phyloP scores from a whole-genome alignment of 768 basidiomycete genomes.

The Suillus hirtellus region DNA sequence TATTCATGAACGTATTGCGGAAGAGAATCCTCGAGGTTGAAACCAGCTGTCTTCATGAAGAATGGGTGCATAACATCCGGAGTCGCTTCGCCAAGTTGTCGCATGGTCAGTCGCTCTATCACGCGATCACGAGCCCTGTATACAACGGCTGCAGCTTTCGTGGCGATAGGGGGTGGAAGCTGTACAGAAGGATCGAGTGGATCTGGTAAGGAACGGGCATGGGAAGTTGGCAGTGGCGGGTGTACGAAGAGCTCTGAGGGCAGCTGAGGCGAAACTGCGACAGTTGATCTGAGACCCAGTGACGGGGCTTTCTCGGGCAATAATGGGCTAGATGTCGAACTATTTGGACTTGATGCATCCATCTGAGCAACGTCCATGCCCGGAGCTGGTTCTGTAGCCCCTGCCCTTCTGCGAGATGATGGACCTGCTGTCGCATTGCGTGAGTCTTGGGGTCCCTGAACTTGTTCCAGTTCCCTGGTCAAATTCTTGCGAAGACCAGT shows the following conservation, averaged over 20 bases:
- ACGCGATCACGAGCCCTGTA: conserved; percentile 61
- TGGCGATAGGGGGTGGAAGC: conserved; percentile 3
- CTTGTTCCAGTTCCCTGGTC: conserved; percentile 76
- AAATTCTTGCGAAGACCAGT: conserved; percentile 75
- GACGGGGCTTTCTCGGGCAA: not conserved
- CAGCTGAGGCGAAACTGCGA: not conserved
- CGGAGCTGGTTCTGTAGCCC: conserved; percentile 18
- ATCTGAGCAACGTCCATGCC: not conserved
- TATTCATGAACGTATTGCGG: conserved; percentile 88
- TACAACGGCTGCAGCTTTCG: conserved; percentile 33
- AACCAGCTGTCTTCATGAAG: conserved; percentile 83
- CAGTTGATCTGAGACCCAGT: not conserved
- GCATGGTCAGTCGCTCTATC: conserved; percentile 81
- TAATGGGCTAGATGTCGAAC: not conserved
- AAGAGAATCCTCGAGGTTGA: conserved; percentile 81
- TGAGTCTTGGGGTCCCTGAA: conserved; percentile 56
- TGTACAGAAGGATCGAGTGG: not conserved
- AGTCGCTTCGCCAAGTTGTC: conserved; percentile 86
- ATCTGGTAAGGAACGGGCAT: not conserved
- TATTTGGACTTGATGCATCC: not conserved
- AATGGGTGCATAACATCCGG: conserved; percentile 87
- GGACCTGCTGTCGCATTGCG: conserved; percentile 40
- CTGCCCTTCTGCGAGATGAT: conserved; percentile 39
- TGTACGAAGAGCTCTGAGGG: not conserved
- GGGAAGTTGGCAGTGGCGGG: not conserved